Evolutionary conservation across 2,329 filamentous ascomycete genomes (phyloP), one percentile per base, ranked within the genome.

Genomic region (Colletotrichum shisoi): DNA sequence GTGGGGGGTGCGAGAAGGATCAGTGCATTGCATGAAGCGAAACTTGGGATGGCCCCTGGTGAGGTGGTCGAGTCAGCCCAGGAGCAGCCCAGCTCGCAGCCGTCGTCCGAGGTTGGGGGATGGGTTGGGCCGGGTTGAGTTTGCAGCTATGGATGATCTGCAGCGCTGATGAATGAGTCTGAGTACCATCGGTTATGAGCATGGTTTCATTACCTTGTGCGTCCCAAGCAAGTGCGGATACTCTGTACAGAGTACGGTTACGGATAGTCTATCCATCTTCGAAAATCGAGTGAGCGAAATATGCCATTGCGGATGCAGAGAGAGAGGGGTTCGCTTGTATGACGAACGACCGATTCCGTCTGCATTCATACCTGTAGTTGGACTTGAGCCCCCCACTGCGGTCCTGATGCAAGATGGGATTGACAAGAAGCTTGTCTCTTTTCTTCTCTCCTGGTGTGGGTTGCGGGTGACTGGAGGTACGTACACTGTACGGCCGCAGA

Each of bases 31-130:
- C 64, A 67, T 67, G 54, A 67, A 64, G 15, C 15, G 54, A 49
- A 44, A 60, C n/a, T 64, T 67, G 61, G 64, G 64, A 67, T 64
- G 62, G 44, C 54, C 64, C 64, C 44, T 64, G 61, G 52, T 54
- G 17, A 24, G 48, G 37, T 12, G 54, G 19, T 51, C 13, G 6
- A 53, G 24, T 42, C 64, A 19, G 54, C 49, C 64, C 34, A 54
- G 64, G 64, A 60, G 61, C 42, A 17, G 56, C 61, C 56, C 64
- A 59, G 54, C 31, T 56, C 31, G 48, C 9, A 40, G 21, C 42
- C 40, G 63, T 48, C 64, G 61, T 59, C 64, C 49, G 53, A 67
- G 42, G 61, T 44, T 53, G 40, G 46, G 40, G 46, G 46, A 64
- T 49, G 42, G 45, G 15, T 49, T 48, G 52, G 15, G 27, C 21